Evolutionary conservation across 768 basidiomycete species (phyloP), one percentile per base, ranked within the genome.

Genomic region (Lepiota venenata): DNA sequence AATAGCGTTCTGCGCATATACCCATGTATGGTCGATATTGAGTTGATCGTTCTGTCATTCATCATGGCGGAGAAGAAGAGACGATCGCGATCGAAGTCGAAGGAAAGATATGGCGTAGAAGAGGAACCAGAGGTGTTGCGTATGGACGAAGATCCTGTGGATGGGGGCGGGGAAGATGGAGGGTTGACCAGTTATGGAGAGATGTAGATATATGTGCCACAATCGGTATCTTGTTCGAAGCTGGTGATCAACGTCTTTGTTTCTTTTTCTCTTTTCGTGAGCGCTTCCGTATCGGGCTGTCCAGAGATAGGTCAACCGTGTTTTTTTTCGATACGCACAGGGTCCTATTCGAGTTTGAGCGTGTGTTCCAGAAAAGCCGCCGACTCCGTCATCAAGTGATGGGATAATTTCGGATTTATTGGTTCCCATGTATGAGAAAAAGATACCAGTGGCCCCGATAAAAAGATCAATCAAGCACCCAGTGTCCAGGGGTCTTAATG

Each of bases 61-160:
- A 58, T 82, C 51, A 73, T 84, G 52, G 73, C 81, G 71, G 80
- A 81, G 68, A 80, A 75, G 67, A 78, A 78, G 61, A 68, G 78
- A 39, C 2, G 32, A 22, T n/a, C 47, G 32, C 27, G 47, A 18
- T 16, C 36, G 27, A 36, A 18, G 15, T n/a, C n/a, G 18, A 52
- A 32, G 32, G 32, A 32, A 11, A 32, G 32, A 9, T 2, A 32
- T 32, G 32, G 32, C 8, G 32, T 15, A 4, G 32, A n/a, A 18
- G 29, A 36, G 18, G 18, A 52, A 20, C 35, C 16, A 14, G 18
- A 21, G 35, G 15, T 2, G 8, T 29, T 52, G 41, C 50, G 43
- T 21, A 27, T 41, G 27, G 49, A 50, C 21, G 32, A 32, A 32
- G 32, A 32, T 32, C 32, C 32, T 32, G 35, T 43, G 16, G 47